These are phyloP conservation scores for Linderina pennispora DNA, from an alignment of 192 early-diverging fungal genomes.

Conservation along the genomic window DNA sequence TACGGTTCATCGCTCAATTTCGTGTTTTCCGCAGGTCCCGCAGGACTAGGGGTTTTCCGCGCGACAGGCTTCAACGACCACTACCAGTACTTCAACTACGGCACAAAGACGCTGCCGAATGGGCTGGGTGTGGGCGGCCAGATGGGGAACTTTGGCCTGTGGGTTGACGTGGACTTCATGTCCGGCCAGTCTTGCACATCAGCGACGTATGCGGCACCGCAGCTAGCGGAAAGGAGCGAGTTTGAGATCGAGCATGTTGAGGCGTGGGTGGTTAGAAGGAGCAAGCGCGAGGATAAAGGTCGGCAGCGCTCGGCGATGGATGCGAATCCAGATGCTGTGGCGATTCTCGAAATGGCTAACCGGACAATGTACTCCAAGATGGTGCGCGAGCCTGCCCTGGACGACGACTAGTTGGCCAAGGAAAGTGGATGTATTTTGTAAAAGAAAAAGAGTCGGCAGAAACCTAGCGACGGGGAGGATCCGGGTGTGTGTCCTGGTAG, in stretches of 20 bases:
- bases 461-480: no score
- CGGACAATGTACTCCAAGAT: conserved; percentile 65
- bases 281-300: conserved; percentile 29
- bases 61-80: conserved; percentile 54
- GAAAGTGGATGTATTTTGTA: not conserved
- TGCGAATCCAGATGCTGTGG: conserved; percentile 58
- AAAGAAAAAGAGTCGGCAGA: not conserved
- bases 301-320: conserved; percentile 53
- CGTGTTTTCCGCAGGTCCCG: conserved; percentile 40
- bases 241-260: conserved; percentile 65
- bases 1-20: conserved; percentile 56
- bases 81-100: conserved; percentile 71
- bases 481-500: no score
- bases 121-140: conserved; percentile 73
- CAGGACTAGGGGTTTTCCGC: conserved; percentile 5
- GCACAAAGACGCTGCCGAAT: conserved; percentile 66
- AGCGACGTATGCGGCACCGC: conserved; percentile 58
- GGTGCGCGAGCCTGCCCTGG: conserved; percentile 44
- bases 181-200: conserved; percentile 58
- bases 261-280: conserved; percentile 61
- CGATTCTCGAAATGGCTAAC: conserved; percentile 66
- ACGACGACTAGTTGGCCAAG: not conserved
- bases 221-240: conserved; percentile 45
- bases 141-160: conserved; percentile 64
- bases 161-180: conserved; percentile 58